A percentile compares a stretch with the other conserved stretches of the same genome.
Evolutionary conservation across 495 filamentous ascomycete genomes (phyloP).

Genomic region (Penicillium roqueforti): DNA sequence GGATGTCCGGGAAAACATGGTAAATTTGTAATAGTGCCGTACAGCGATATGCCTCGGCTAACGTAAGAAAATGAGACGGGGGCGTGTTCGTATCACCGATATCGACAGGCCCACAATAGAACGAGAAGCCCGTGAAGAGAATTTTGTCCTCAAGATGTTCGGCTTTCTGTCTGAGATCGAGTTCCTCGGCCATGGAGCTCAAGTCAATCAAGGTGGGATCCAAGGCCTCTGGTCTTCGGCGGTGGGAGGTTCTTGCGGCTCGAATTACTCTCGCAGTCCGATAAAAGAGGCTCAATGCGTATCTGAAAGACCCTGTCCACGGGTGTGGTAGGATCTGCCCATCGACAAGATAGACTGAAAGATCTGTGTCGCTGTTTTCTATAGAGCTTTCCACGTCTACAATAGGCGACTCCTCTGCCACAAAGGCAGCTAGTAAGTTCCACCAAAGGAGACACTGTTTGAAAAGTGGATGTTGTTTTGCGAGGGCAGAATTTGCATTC

Average conservation of each 20-base stretch:
- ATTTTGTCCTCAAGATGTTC: slow-evolving; percentile 22
- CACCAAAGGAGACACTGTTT: slow-evolving; percentile 26
- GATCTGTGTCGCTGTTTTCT: slow-evolving; percentile 15
- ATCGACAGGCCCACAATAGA: slow-evolving; percentile 24
- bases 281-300: slow-evolving; percentile 20
- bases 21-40: slow-evolving; percentile 26
- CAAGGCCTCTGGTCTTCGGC: slow-evolving; percentile 8
- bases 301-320: slow-evolving; percentile 24
- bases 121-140: slow-evolving; percentile 20
- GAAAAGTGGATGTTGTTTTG: slow-evolving; percentile 25
- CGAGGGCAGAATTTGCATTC: slow-evolving; percentile 17
- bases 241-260: slow-evolving; percentile 13
- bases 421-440: slow-evolving; percentile 26
- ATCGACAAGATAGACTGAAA: slow-evolving; percentile 23
- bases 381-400: slow-evolving; percentile 16
- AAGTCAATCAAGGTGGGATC: slow-evolving; percentile 19
- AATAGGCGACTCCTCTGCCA: slow-evolving; percentile 22
- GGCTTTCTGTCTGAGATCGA: slow-evolving; percentile 18
- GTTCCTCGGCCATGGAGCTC: slow-evolving; percentile 18
- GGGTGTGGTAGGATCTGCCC: slow-evolving; percentile 23
- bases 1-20: slow-evolving; percentile 24
- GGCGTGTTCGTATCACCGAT: slow-evolving; percentile 25
- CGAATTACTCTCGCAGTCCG: slow-evolving; percentile 22
- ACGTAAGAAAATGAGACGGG: slow-evolving; percentile 24
- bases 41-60: slow-evolving; percentile 26